A percentile compares a stretch with the other conserved stretches of the same genome.
Conservation (phyloP, 176 grass and related monocot genomes). For the Otatea glauca region DNA sequence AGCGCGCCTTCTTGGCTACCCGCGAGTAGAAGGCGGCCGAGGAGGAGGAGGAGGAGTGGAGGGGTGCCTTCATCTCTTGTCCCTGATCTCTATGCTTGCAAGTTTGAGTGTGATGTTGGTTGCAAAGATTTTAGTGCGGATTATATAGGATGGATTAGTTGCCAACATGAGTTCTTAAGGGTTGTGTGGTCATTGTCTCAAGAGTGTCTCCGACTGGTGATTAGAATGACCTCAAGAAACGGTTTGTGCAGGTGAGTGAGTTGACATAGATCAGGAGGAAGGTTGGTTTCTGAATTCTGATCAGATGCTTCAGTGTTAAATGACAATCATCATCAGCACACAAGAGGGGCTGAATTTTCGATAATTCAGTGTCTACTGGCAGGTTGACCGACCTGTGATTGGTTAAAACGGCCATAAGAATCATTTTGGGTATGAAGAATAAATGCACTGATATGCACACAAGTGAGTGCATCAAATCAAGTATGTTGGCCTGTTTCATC, state of each 20-base stretch:
- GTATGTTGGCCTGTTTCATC: constrained; percentile 38
- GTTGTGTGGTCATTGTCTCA: constrained; percentile 17
- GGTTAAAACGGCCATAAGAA: background rate
- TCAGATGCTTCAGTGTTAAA: constrained; percentile 1
- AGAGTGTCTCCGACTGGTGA: background rate
- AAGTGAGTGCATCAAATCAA: background rate
- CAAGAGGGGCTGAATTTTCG: background rate
- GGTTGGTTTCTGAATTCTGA: background rate
- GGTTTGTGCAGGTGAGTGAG: constrained; percentile 12
- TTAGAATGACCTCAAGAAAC: background rate
- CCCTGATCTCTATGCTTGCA: constrained; percentile 7
- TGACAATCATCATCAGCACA: background rate
- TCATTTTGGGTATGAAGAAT: background rate
- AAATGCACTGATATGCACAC: background rate
- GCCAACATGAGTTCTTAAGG: background rate
- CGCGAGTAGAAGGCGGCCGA: constrained; percentile 7
- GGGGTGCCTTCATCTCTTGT: constrained; percentile 52
- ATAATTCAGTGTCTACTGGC: background rate
- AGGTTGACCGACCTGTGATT: background rate
- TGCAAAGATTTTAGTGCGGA: background rate
- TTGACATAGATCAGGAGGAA: background rate
- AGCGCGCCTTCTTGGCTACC: constrained; percentile 42
- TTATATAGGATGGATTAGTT: constrained; percentile 34
- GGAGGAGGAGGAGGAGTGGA: background rate
- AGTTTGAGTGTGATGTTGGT: background rate